phyloP scores from a whole-genome alignment of 164 flowering plant genomes.

The Chimonanthus praecox region DNA sequence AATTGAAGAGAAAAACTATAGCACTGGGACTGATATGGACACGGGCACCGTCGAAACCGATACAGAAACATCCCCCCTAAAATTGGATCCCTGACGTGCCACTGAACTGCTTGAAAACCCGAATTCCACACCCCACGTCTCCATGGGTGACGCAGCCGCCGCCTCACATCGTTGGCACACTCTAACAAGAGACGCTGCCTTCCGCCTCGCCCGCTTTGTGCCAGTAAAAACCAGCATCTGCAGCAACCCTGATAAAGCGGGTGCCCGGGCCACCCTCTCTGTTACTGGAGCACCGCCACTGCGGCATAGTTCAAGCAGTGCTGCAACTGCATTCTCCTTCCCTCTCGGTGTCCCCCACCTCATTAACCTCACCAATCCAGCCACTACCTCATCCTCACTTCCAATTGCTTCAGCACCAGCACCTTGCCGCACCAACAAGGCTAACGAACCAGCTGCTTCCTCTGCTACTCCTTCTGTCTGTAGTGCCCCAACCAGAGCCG shows the following conservation, averaged over 20 bases:
- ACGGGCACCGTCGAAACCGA: slow-evolving; percentile 10
- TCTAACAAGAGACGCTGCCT: slow-evolving; percentile 92
- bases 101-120: slow-evolving; percentile 44
- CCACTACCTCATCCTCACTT: slow-evolving; percentile 57
- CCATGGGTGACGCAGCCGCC: slow-evolving; percentile 38
- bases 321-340: slow-evolving; percentile 90
- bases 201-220: slow-evolving; percentile 83
- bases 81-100: slow-evolving; percentile 41
- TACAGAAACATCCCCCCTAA: slow-evolving; percentile 45
- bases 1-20: slow-evolving; percentile 29
- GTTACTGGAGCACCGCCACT: slow-evolving; percentile 69
- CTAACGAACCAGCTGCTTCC: slow-evolving; percentile 89
- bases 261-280: slow-evolving; percentile 57
- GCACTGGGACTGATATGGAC: slow-evolving; percentile 58
- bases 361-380: slow-evolving; percentile 74
- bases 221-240: slow-evolving; percentile 69
- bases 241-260: slow-evolving; percentile 69
- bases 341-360: slow-evolving; percentile 79
- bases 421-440: slow-evolving; percentile 69
- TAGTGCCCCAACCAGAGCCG: slow-evolving; percentile 56
- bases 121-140: slow-evolving; percentile 51
- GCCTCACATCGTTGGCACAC: slow-evolving; percentile 75
- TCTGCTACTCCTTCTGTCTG: slow-evolving; percentile 73
- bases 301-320: slow-evolving; percentile 79
- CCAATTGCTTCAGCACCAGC: slow-evolving; percentile 71